phyloP scores from a whole-genome alignment of 306 rosid species.

The Cicer arietinum region DNA sequence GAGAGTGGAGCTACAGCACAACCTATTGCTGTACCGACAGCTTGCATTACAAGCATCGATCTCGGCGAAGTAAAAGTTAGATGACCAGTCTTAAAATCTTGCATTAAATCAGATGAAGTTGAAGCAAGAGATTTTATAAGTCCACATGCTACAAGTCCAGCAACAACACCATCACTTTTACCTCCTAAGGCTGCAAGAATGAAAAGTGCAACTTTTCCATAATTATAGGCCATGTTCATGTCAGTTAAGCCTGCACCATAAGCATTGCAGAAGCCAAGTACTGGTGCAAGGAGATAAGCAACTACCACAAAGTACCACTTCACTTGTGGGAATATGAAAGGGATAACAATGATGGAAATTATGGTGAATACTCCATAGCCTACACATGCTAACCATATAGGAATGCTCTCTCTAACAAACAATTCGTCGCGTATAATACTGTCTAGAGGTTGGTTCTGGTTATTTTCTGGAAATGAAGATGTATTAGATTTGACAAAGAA shows the following conservation, averaged over 20 bases:
- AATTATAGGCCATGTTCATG: slow-evolving; percentile 88
- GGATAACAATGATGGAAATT: slow-evolving; percentile 66
- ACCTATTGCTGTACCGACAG: slow-evolving; percentile 83
- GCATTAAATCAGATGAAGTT: slow-evolving; percentile 89
- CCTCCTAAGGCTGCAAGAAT: slow-evolving; percentile 75
- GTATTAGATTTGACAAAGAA: slow-evolving; percentile 38
- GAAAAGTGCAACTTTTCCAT: slow-evolving; percentile 89
- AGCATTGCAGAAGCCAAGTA: slow-evolving; percentile 91
- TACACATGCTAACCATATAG: slow-evolving; percentile 70
- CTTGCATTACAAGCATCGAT: slow-evolving; percentile 78
- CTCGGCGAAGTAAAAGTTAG: slow-evolving; percentile 87
- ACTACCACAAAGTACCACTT: slow-evolving; percentile 81
- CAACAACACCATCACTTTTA: slow-evolving; percentile 59
- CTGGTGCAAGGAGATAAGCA: slow-evolving; percentile 78
- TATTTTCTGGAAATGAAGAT: slow-evolving; percentile 48
- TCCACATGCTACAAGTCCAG: slow-evolving; percentile 59
- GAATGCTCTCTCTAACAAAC: slow-evolving; percentile 69
- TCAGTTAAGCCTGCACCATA: slow-evolving; percentile 87
- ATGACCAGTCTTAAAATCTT: slow-evolving; percentile 53
- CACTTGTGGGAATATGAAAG: slow-evolving; percentile 76
- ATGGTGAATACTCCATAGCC: slow-evolving; percentile 67
- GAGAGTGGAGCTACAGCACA: slow-evolving; percentile 79
- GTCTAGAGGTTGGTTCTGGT: slow-evolving; percentile 48
- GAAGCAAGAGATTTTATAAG: slow-evolving; percentile 83
- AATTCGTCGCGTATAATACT: slow-evolving; percentile 68